Evolutionary conservation across 805 yeast genomes (phyloP).

Genomic region (Cyberlindnera japonica): DNA sequence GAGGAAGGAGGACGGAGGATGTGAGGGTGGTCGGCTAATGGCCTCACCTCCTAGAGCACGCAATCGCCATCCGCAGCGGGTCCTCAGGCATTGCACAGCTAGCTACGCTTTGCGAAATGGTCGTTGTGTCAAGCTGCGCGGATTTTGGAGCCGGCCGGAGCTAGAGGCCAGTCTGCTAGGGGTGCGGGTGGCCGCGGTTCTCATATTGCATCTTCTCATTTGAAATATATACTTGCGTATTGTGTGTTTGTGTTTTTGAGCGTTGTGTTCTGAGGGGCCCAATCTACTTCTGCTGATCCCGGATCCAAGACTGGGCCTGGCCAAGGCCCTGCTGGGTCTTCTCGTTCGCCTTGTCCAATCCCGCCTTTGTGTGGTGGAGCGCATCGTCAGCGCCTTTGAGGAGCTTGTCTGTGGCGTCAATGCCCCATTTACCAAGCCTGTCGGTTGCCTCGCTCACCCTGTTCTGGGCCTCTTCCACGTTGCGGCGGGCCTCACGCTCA

Average conservation of each 20-base stretch:
- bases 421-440: conserved; percentile 28
- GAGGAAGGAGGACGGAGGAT: neutral
- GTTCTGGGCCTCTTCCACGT: conserved; percentile 28
- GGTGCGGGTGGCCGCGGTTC: neutral
- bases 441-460: conserved; percentile 19
- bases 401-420: conserved; percentile 27
- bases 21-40: no score
- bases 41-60: neutral
- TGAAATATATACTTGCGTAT: neutral
- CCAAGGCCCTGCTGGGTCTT: conserved; percentile 21
- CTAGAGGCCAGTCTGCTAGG: neutral
- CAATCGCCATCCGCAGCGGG: neutral
- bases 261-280: no score
- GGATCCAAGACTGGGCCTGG: conserved; percentile 24
- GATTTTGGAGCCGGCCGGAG: neutral
- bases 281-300: conserved; percentile 20
- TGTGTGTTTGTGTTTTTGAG: neutral
- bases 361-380: conserved; percentile 25
- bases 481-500: conserved; percentile 29
- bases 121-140: neutral
- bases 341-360: conserved; percentile 24
- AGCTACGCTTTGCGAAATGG: neutral
- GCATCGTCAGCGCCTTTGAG: conserved; percentile 32
- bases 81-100: neutral
- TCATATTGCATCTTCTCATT: neutral